Evolutionary conservation across 352 stramenopile species (phyloP).

Genomic region (Globisporangium middletonii): DNA sequence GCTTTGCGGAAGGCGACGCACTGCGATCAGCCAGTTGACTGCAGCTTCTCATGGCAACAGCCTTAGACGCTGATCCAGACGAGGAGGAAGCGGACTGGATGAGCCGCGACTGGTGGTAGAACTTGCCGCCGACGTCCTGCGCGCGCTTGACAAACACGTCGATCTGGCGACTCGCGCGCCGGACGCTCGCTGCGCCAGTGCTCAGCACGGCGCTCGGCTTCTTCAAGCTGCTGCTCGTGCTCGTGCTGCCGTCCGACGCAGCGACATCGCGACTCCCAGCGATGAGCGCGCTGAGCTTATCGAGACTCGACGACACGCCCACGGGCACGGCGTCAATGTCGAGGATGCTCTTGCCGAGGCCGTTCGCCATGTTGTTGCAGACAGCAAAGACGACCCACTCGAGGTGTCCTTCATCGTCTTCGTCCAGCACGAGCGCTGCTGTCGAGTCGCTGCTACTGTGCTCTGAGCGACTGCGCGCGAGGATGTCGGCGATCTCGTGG

Average conservation of each 20-base stretch:
- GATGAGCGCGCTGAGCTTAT: constrained; percentile 65
- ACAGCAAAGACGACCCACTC: constrained; percentile 78
- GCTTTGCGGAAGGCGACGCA: too few relatives aligned
- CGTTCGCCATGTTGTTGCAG: constrained; percentile 64
- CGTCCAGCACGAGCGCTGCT: constrained; percentile 21
- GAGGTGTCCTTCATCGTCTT: constrained; percentile 57
- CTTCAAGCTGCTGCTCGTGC: background rate
- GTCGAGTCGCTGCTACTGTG: background rate
- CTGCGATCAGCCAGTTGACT: too few relatives aligned
- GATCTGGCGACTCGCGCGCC: constrained; percentile 34
- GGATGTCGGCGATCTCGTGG: constrained; percentile 65
- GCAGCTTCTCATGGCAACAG: too few relatives aligned
- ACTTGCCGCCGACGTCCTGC: constrained; percentile 35
- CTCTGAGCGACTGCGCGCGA: constrained; percentile 13
- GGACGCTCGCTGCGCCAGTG: background rate
- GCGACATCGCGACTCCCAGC: constrained; percentile 23
- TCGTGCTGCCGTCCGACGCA: background rate
- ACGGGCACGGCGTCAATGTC: constrained; percentile 55
- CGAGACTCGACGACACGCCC: constrained; percentile 53
- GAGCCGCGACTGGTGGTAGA: constrained; percentile 32
- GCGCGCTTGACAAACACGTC: constrained; percentile 55
- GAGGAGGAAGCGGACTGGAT: constrained; percentile 4
- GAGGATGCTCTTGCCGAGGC: constrained; percentile 65
- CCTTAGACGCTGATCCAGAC: background rate
- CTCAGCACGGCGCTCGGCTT: background rate